Conservation (phyloP, 2,329 filamentous ascomycete species). For the Aspergillus brunneoviolaceus region DNA sequence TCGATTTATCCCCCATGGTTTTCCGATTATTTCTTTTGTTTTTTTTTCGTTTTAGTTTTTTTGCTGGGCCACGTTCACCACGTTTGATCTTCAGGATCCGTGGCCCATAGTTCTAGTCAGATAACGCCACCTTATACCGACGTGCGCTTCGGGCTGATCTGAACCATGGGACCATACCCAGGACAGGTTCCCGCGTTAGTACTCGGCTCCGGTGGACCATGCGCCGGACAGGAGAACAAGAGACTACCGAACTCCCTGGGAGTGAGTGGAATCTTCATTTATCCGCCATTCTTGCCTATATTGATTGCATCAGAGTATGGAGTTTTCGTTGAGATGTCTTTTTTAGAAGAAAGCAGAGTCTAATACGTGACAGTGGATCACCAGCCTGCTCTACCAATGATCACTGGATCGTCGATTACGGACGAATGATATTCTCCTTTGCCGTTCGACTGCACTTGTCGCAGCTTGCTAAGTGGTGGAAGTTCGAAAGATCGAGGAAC, state of each 20-base stretch:
- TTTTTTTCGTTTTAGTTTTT: no score
- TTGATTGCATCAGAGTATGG: not conserved
- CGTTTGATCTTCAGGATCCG: slow-evolving; percentile 9
- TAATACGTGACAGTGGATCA: not conserved
- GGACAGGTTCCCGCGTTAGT: not conserved
- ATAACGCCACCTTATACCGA: not conserved
- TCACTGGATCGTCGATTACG: not conserved
- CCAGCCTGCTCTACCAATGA: no score
- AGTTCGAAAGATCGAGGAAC: not conserved
- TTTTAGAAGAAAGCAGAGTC: not conserved
- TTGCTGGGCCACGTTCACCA: slow-evolving; percentile 1
- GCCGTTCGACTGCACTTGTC: not conserved
- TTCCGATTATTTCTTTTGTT: not conserved
- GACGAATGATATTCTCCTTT: not conserved
- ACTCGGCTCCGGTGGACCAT: not conserved
- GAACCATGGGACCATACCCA: not conserved
- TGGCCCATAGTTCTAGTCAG: slow-evolving; percentile 3
- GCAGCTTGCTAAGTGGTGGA: slow-evolving; percentile 1
- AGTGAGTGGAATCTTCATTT: not conserved
- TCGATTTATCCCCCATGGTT: not conserved
- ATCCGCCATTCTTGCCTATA: not conserved
- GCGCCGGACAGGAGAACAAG: not conserved
- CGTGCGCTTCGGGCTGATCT: no score
- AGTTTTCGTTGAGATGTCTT: no score
- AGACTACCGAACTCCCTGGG: not conserved